Conservation (phyloP, 176 grass and related monocot genomes). For the Thalia dealbata region DNA sequence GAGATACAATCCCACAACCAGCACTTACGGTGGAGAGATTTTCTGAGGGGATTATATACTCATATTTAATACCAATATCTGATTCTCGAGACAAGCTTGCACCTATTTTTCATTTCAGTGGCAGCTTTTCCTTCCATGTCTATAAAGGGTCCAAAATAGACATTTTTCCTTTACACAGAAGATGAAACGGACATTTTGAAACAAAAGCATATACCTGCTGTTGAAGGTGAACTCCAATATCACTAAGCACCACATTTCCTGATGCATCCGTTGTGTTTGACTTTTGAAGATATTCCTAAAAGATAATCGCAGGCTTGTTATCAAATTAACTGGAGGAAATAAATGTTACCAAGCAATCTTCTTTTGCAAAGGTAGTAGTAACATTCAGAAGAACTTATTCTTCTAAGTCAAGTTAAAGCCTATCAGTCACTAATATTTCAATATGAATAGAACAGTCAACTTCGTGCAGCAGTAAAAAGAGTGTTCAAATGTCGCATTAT, state of each 20-base stretch:
- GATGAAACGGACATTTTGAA: background rate
- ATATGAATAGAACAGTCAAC: background rate
- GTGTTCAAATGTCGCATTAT: too few species aligned
- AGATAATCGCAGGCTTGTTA: constrained; percentile 7
- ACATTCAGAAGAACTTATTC: background rate
- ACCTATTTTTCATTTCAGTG: background rate
- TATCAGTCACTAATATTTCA: background rate
- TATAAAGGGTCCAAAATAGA: background rate
- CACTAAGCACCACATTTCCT: constrained; percentile 72
- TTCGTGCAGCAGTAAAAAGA: background rate
- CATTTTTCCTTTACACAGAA: background rate
- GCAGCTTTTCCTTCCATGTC: background rate
- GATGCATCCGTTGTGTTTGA: constrained; percentile 80
- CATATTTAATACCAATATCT: too few species aligned
- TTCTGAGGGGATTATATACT: too few species aligned
- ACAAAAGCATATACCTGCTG: constrained; percentile 44
- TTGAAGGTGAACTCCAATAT: constrained; percentile 82
- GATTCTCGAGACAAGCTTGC: too few species aligned
- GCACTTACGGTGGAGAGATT: too few species aligned
- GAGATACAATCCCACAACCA: too few species aligned
- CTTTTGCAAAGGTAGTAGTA: background rate
- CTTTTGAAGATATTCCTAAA: constrained; percentile 67
- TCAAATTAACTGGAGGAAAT: background rate
- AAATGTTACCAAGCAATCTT: background rate
- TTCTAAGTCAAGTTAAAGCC: background rate